phyloP scores from a whole-genome alignment of 208 protist species.

The Acanthamoeba lenticulata region DNA sequence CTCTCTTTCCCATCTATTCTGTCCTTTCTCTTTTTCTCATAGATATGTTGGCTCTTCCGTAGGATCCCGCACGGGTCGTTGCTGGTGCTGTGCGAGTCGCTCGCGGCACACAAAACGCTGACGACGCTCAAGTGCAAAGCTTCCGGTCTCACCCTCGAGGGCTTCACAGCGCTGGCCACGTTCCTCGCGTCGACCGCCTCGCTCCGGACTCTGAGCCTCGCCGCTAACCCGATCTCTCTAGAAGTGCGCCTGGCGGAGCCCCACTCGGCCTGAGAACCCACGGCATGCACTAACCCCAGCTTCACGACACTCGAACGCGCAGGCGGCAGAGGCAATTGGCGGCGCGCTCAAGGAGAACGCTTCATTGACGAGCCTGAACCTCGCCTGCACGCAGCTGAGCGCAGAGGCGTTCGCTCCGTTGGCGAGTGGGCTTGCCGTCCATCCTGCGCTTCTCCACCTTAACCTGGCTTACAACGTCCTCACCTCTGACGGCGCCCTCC shows the following conservation, averaged over 20 bases:
- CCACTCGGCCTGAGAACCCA: no score
- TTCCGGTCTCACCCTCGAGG: neutral
- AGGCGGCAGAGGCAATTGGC: constrained; percentile 16
- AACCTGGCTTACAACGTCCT: constrained; percentile 25
- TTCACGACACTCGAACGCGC: no score
- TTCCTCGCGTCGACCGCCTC: neutral
- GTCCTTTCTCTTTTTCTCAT: neutral
- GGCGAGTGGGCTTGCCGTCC: neutral
- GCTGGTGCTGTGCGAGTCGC: neutral
- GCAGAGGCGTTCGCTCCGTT: neutral
- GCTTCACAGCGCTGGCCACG: neutral
- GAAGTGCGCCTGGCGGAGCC: neutral
- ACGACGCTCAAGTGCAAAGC: constrained; percentile 3
- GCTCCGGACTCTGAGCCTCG: neutral
- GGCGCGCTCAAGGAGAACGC: neutral
- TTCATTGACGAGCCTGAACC: neutral
- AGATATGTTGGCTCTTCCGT: neutral
- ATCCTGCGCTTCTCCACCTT: neutral
- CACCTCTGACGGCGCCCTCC: neutral
- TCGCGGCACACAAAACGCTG: neutral
- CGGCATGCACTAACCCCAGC: neutral
- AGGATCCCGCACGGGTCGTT: neutral
- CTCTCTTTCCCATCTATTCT: neutral
- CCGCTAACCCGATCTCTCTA: neutral
- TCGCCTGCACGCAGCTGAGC: neutral